Percentiles rank a stretch among this genome's conserved stretches.
Conservation (phyloP, 345 rosid species). For the Leavenworthia alabamica region DNA sequence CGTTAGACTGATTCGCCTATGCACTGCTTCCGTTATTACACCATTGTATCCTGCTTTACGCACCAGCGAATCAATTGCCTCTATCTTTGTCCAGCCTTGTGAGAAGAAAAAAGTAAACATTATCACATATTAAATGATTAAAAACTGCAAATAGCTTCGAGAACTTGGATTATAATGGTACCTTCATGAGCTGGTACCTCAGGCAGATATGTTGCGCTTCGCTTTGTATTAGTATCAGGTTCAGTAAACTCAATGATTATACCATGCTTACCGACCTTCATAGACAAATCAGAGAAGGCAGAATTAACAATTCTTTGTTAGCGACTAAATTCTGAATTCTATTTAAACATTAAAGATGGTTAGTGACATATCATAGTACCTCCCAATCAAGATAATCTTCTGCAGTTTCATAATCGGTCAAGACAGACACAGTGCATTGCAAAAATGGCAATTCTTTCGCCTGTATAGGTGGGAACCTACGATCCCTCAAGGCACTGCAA, state of each 20-base stretch:
- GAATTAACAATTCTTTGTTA: background rate
- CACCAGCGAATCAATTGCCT: constrained; percentile 87
- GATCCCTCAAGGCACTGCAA: constrained; percentile 91
- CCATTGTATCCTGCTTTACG: constrained; percentile 82
- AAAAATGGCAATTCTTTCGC: constrained; percentile 82
- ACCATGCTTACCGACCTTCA: constrained; percentile 89
- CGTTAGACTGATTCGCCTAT: constrained; percentile 65
- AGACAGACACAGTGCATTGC: constrained; percentile 89
- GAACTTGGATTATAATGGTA: background rate
- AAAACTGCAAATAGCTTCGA: background rate
- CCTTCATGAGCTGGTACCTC: constrained; percentile 99
- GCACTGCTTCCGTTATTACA: constrained; percentile 50
- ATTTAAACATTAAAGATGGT: background rate
- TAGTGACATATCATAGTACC: constrained; percentile 32
- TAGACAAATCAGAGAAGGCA: background rate
- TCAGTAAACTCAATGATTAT: constrained; percentile 84
- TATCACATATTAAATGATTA: background rate
- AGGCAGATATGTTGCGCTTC: constrained; percentile 92
- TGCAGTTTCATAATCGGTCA: constrained; percentile 75
- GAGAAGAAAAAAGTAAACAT: background rate
- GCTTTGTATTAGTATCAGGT: constrained; percentile 54
- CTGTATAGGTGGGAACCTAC: constrained; percentile 91
- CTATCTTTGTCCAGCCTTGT: constrained; percentile 76
- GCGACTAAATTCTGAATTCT: background rate
- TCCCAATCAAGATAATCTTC: constrained; percentile 91